Conservation (phyloP, 768 basidiomycete species). For the Tulasnella sp. region DNA sequence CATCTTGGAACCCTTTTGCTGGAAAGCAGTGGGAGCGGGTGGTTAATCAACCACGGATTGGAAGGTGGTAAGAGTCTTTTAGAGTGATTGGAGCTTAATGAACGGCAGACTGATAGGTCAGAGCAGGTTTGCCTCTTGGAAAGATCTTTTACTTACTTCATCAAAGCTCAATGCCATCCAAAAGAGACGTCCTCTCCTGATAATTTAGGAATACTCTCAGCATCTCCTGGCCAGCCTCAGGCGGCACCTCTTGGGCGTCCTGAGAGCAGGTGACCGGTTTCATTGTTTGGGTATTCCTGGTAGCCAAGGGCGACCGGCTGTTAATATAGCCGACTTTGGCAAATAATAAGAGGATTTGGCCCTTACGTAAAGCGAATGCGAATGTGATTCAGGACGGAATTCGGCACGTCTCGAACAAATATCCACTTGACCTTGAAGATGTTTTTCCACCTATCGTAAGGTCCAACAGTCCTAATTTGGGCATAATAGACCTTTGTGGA, state of each 20-base stretch:
- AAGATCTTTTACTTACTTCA: too few species aligned
- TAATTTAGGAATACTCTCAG: constrained; percentile 93
- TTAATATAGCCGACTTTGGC: background rate
- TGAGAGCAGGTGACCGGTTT: constrained; percentile 98
- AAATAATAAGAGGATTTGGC: background rate
- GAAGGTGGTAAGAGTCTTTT: too few species aligned
- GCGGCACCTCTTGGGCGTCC: constrained; percentile 95
- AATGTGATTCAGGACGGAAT: constrained; percentile 87
- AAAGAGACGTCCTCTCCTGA: constrained; percentile 86
- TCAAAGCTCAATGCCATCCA: too few species aligned
- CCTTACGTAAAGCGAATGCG: constrained; percentile 76
- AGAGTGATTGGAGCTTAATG: too few species aligned
- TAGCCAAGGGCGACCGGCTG: constrained; percentile 36
- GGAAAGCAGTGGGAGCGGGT: too few species aligned
- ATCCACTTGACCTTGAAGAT: constrained; percentile 99
- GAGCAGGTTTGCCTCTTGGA: too few species aligned
- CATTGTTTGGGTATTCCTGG: constrained; percentile 95
- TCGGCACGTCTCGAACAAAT: constrained; percentile 94
- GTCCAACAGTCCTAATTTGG: too few species aligned
- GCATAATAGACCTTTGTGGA: constrained; percentile 62
- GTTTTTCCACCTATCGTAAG: constrained; percentile 99
- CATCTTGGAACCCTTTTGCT: too few species aligned
- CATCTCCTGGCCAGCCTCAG: constrained; percentile 97
- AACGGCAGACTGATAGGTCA: too few species aligned
- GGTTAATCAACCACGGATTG: too few species aligned